Evolutionary conservation across 2,329 filamentous ascomycete genomes (phyloP), one percentile per base, ranked within the genome.

Genomic region (Cryphonectria carpinicola): DNA sequence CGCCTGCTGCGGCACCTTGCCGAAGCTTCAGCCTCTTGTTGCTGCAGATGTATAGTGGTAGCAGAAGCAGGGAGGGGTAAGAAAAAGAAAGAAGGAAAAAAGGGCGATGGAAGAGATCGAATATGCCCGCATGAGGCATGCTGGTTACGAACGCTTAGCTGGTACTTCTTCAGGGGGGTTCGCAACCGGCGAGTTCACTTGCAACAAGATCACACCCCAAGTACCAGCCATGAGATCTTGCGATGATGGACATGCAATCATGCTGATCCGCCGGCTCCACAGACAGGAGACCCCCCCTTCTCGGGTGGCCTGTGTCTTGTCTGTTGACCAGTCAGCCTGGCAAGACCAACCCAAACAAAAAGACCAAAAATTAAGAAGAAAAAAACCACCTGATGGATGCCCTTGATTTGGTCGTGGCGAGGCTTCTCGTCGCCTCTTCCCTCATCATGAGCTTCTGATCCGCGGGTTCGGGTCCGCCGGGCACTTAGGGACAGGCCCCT

Each of bases 21-120:
- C 46, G n/a, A 41, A 43, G 25, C 25, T 28, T 65, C 63, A 65
- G 63, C 63, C 63, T 65, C 63, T 25, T 52, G 25, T 8, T 65
- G 43, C 63, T 65, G 43, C 22, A 49, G 25, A 49, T 49, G 46
- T 49, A 49, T 5, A 22, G 17, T 13, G 37, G 37, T 39, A 32
- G 32, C 37, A 17, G 14, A 49, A 6, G 43, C 14, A 49, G 43
- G 43, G 43, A 17, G 17, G 43, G 43, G 43, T 10, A 35, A 13
- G 28, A 14, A n/a, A 25, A 65, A 19, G 13, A 28, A 35, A 35
- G 28, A 7, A 49, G 39, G n/a, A n/a, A 65, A 28, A 19, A 28
- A n/a, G 3, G 13, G 13, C 39, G 13, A 64, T 46, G 25, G 46
- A n/a, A 32, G 63, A 61, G 35, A 19, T 61, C 35, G 58, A 61